phyloP scores from a whole-genome alignment of 1,139 yeast species.

The Blastobotrys indianensis region DNA sequence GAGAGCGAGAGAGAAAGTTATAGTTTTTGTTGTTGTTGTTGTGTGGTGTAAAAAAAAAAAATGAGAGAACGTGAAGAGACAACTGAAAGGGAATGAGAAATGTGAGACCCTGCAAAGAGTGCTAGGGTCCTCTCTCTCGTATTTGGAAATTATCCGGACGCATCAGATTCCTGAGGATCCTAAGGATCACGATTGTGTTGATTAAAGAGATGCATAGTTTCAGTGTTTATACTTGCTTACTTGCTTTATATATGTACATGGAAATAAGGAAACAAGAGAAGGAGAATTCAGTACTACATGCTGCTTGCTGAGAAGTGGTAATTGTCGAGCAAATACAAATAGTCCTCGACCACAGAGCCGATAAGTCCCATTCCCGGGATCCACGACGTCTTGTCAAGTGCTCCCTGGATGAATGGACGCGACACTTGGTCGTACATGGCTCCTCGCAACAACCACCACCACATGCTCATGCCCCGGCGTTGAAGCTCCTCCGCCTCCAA shows the following conservation, averaged over 20 bases:
- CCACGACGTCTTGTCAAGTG: conserved; percentile 24
- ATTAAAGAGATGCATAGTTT: background rate
- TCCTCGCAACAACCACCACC: conserved; percentile 40
- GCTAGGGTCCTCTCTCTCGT: no score
- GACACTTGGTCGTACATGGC: conserved; percentile 35
- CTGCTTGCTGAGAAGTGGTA: conserved; percentile 36
- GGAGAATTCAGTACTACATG: conserved; percentile 15
- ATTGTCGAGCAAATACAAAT: conserved; percentile 36
- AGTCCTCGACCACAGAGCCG: conserved; percentile 35
- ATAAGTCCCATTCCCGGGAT: conserved; percentile 33
- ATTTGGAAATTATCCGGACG: no score
- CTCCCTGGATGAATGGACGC: conserved; percentile 29
- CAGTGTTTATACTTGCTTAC: background rate
- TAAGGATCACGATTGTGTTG: no score
- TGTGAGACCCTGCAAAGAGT: no score
- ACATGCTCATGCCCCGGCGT: conserved; percentile 29
- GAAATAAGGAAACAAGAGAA: no score
- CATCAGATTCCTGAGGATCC: no score
- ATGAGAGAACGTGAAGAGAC: background rate
- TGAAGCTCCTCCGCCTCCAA: conserved; percentile 35
- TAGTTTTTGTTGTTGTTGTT: background rate
- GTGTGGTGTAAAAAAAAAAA: background rate
- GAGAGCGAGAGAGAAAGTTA: background rate
- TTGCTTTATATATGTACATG: no score
- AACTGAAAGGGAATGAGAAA: background rate